These are phyloP conservation scores for Lipomyces sp. DNA, from an alignment of 805 yeast species.

Conservation along the genomic window DNA sequence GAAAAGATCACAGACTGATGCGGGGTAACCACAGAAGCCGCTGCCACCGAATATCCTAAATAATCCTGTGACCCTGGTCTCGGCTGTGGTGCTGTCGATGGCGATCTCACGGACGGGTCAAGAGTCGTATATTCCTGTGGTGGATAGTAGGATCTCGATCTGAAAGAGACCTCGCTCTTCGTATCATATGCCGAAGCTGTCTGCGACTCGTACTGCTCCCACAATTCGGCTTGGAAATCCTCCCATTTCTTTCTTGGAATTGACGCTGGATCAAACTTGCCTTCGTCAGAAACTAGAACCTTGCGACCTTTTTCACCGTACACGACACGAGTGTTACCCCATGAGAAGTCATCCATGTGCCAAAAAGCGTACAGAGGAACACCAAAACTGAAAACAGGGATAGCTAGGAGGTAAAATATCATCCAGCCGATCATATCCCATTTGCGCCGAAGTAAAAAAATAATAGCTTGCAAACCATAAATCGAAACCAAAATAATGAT, in stretches of 20 bases:
- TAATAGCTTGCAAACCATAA: slow-evolving; percentile 61
- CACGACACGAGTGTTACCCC: slow-evolving; percentile 68
- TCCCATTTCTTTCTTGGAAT: slow-evolving; percentile 63
- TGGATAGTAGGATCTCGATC: slow-evolving; percentile 21
- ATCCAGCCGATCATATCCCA: slow-evolving; percentile 61
- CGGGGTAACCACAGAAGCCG: not conserved
- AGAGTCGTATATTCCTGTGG: slow-evolving; percentile 17
- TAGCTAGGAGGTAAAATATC: slow-evolving; percentile 59
- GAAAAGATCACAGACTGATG: slow-evolving; percentile 8
- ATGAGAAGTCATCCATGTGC: slow-evolving; percentile 69
- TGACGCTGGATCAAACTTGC: slow-evolving; percentile 59
- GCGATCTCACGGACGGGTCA: slow-evolving; percentile 12
- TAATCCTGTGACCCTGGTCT: not conserved
- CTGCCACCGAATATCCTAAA: not conserved
- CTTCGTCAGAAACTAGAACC: slow-evolving; percentile 54
- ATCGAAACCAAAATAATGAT: slow-evolving; percentile 59
- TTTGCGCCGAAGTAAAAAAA: slow-evolving; percentile 54
- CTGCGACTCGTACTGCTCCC: slow-evolving; percentile 42
- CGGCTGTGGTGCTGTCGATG: slow-evolving; percentile 11
- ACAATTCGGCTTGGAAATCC: slow-evolving; percentile 59
- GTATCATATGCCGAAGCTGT: slow-evolving; percentile 20
- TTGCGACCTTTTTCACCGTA: slow-evolving; percentile 58
- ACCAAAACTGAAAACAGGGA: slow-evolving; percentile 63
- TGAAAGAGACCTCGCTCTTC: slow-evolving; percentile 21
- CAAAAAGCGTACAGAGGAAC: slow-evolving; percentile 64